Conservation (phyloP, 2,329 filamentous ascomycete genomes). For the Macrophomina tecta region DNA sequence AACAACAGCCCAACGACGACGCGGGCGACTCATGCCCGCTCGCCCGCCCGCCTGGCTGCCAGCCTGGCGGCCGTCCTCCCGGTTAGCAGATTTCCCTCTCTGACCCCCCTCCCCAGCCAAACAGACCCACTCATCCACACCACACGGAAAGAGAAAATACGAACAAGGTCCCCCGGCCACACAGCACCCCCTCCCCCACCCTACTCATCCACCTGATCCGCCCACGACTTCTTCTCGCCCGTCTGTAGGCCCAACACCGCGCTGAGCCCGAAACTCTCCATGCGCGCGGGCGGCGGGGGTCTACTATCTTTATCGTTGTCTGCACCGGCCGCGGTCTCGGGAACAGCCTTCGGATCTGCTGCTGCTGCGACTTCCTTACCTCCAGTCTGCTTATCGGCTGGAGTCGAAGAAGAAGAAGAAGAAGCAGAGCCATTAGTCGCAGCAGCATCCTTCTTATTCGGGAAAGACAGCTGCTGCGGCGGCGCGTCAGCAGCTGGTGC, state of each 20-base stretch:
- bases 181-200: neutral
- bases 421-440: neutral
- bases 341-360: neutral
- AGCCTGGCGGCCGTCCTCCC: too few species aligned
- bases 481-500: neutral
- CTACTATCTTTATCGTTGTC: neutral
- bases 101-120: too few species aligned
- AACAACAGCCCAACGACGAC: too few species aligned
- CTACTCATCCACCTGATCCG: constrained; percentile 25
- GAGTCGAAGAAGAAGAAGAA: too few species aligned
- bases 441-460: neutral
- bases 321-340: neutral
- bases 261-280: constrained; percentile 27
- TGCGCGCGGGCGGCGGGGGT: constrained; percentile 8
- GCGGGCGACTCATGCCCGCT: too few species aligned
- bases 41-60: too few species aligned
- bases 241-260: neutral
- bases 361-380: neutral
- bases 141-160: neutral
- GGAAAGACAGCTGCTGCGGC: constrained; percentile 17
- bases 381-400: neutral
- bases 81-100: too few species aligned
- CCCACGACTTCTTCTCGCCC: constrained; percentile 26
- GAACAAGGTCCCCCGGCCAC: neutral
- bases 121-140: too few species aligned